Conservation (phyloP, 2,329 filamentous ascomycete species). For the Colletotrichum sp. region DNA sequence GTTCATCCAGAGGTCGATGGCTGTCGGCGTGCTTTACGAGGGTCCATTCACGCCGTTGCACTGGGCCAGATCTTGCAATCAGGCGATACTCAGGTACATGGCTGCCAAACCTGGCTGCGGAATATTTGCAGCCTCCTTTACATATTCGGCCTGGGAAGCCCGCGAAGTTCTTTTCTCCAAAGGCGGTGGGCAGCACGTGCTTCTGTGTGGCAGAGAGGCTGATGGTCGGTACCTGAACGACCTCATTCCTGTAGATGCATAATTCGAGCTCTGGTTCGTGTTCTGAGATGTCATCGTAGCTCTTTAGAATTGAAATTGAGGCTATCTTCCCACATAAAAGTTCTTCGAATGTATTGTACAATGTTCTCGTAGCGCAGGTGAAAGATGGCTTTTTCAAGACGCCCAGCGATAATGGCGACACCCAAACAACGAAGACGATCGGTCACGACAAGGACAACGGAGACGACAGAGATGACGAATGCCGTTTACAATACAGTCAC, state of each 20-base stretch:
- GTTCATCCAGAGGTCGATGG: background rate
- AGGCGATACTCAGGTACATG: background rate
- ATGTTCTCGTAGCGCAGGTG: background rate
- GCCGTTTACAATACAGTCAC: fast-evolving
- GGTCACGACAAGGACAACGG: background rate
- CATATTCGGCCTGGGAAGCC: background rate
- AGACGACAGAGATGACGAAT: fast-evolving
- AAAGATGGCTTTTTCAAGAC: background rate
- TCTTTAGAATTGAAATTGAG: background rate
- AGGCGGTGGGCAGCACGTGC: background rate
- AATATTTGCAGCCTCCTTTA: background rate
- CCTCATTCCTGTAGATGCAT: background rate
- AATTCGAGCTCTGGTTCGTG: background rate
- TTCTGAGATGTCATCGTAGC: background rate
- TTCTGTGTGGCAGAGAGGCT: background rate
- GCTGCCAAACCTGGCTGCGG: background rate
- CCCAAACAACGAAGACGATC: fast-evolving
- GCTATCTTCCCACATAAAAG: fast-evolving
- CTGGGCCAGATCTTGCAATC: slow-evolving; percentile 28
- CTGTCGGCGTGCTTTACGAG: background rate
- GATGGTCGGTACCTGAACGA: background rate
- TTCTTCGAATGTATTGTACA: background rate
- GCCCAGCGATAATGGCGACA: fast-evolving
- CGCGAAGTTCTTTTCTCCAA: background rate
- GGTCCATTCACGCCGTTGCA: background rate